Conservation (phyloP, 805 yeast genomes). For the Barnettozyma vustinii region DNA sequence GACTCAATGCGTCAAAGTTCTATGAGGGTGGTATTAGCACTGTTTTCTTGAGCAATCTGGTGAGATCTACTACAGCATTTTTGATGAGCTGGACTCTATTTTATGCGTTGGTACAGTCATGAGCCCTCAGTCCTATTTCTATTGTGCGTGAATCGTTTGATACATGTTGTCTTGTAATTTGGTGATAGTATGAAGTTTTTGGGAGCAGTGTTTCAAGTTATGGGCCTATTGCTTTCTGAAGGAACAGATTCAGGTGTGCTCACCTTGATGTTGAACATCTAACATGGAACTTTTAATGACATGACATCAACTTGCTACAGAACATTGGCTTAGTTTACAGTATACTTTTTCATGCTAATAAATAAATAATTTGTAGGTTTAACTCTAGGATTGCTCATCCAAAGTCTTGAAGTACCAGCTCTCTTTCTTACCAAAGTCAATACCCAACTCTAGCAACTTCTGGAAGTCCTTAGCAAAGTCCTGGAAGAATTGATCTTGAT, state of each 20-base stretch:
- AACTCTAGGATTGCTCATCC: slow-evolving; percentile 49
- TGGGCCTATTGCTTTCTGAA: too few relatives aligned
- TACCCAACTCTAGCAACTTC: slow-evolving; percentile 73
- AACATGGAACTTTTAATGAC: too few relatives aligned
- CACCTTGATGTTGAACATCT: too few relatives aligned
- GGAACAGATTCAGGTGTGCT: too few relatives aligned
- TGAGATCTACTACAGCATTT: slow-evolving; percentile 18
- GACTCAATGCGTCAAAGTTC: slow-evolving; percentile 7
- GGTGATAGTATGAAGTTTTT: too few relatives aligned
- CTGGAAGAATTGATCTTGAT: slow-evolving; percentile 24
- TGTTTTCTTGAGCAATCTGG: slow-evolving; percentile 12
- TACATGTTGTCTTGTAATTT: not conserved
- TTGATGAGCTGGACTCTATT: slow-evolving; percentile 23
- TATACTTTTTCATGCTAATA: not conserved
- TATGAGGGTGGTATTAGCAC: slow-evolving; percentile 14
- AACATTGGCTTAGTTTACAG: not conserved
- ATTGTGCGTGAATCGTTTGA: too few relatives aligned
- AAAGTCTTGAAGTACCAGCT: slow-evolving; percentile 55
- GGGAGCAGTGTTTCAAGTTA: too few relatives aligned
- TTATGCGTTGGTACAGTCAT: slow-evolving; percentile 24
- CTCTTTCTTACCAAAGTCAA: slow-evolving; percentile 44
- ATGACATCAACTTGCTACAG: too few relatives aligned
- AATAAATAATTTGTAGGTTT: not conserved
- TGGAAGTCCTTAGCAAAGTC: slow-evolving; percentile 65
- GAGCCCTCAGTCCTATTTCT: not conserved